Evolutionary conservation across 495 filamentous ascomycete species (phyloP), one percentile per base, ranked within the genome.

Genomic region (Hypoxylon lienhwacheense): DNA sequence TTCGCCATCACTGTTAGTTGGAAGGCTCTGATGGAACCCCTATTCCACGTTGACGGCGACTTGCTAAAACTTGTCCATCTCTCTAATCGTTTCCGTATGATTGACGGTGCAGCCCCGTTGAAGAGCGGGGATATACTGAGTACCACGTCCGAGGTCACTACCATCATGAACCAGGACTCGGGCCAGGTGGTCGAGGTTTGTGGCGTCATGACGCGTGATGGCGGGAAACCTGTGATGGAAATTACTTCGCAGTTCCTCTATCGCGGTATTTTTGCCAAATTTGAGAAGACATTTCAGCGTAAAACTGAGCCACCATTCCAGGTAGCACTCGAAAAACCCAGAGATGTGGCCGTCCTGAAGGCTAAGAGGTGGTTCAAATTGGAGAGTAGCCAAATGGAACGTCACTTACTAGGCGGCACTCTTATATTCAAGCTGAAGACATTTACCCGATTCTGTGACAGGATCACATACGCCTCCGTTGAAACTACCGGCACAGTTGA

Each of bases 121-220:
- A 89, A 88, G 75, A 88, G 88, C 55, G 90, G 85, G 22, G 89
- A 95, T 70, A 79, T 84, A 17, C 72, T 95, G 12, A 83, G 87
- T 49, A 90, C 90, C 0, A 91, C 85, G 29, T 89, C 89, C 34
- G 86, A 89, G 65, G 87, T 93, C 70, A 93, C 91, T 55, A 85
- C 89, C 7, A 88, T 95, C 45, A 82, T 95, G 76, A 93, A 93
- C 65, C 87, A 92, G 62, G 87, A 89, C 41, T 88, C 89, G 36
- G 89, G 89, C 28, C 92, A 95, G 74, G 90, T 92, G 86, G 89
- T 95, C 5, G 90, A 93, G 67, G 87, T 95, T 7, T 89, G 87
- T 60, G 89, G 89, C 42, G 92, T 89, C 2, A 90, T 95, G 62
- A 83, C 81, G 43, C 80, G 89, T 3, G 80, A 88, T 26, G 16